phyloP scores from a whole-genome alignment of 106 monocot species.

The Cymbidium sinense region DNA sequence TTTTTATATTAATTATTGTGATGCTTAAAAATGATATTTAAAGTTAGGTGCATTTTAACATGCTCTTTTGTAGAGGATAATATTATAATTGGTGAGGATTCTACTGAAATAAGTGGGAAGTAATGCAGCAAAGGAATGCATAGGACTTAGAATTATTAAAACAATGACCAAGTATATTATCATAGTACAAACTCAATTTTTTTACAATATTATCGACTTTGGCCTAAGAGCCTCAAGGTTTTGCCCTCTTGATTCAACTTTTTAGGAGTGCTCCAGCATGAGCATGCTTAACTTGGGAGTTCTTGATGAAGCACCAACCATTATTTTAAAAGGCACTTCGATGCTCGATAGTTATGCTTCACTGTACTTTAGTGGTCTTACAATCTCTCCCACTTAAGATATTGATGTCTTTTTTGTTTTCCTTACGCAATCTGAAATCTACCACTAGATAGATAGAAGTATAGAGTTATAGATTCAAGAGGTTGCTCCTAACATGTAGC shows the following conservation, averaged over 20 bases:
- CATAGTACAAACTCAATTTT: background rate
- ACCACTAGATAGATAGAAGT: too few relatives aligned
- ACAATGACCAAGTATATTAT: background rate
- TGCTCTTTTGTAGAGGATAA: background rate
- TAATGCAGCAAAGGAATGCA: background rate
- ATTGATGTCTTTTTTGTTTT: background rate
- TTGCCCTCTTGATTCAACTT: background rate
- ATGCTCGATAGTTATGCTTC: background rate
- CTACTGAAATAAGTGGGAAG: background rate
- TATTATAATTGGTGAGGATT: background rate
- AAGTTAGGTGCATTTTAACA: background rate
- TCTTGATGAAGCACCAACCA: background rate
- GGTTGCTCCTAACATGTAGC: too few relatives aligned
- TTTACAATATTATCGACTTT: background rate
- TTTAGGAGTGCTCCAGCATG: background rate
- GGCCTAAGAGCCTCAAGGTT: background rate
- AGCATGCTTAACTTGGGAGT: background rate
- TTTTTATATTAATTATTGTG: too few relatives aligned
- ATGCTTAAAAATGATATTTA: background rate
- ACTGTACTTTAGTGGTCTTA: background rate
- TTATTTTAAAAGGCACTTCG: background rate
- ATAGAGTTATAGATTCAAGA: too few relatives aligned
- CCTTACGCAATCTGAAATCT: background rate
- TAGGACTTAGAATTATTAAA: background rate
- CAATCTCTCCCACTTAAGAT: background rate